Evolutionary conservation across 306 rosid genomes (phyloP), one percentile per base, ranked within the genome.

Genomic region (Datisca glomerata): DNA sequence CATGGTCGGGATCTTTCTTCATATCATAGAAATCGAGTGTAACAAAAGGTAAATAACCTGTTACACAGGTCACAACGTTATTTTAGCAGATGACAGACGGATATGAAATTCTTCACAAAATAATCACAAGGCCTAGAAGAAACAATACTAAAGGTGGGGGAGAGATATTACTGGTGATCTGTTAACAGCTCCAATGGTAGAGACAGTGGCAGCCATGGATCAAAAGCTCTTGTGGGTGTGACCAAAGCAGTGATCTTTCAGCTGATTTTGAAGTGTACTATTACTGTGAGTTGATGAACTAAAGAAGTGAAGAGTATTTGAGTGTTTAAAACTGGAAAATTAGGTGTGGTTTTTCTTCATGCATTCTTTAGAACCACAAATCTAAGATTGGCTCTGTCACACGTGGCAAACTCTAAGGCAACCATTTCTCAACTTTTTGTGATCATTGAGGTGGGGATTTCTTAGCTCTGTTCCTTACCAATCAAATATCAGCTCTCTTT

Each of bases 141-240:
- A 27, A 2, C 1, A 18, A 19, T 13, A 50, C 39, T 12, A 60
- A 47, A 13, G 55, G 55, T 4, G 24, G 68, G 27, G 51, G 59
- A 49, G 49, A 45, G 40, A 57, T 12, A 12, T 20, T 67, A 73
- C 92, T 79, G 68, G 71, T 57, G 70, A 54, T 27, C 54, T 42
- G 74, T 66, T 71, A 25, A 80, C 27, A 38, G 68, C 72, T 62
- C 72, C 70, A 40, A 74, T 14, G 41, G 74, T 61, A 47, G 87
- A 28, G 27, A 80, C 56, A 39, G 87, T 66, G 60, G 74, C 47
- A 27, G 89, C 85, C 96, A 80, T 74, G 36, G 57, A 51, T 22
- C 41, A 19, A 34, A 22, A 34, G 22, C 13, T 45, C 3, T 14
- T 16, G 29, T 15, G 55, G 46, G 38, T 18, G 8, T 40, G 58